These are phyloP conservation scores for Moesziomyces sp. DNA, from an alignment of 1,284 basidiomycete species.

Conservation along the genomic window DNA sequence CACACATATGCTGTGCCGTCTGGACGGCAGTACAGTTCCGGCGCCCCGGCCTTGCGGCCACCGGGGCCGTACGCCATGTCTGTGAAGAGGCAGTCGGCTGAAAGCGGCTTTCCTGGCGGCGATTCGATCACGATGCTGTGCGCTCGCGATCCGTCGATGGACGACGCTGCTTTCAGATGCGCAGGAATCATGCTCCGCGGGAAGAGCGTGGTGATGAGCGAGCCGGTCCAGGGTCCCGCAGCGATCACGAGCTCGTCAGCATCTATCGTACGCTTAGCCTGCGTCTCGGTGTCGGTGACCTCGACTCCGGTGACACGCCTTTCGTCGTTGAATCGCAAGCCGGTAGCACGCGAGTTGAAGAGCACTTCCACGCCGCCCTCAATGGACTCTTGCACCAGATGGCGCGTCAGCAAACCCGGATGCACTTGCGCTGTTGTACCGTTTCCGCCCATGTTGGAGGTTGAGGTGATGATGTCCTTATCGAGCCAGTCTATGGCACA, in stretches of 20 bases:
- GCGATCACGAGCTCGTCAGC: conserved; percentile 39
- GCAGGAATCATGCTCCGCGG: conserved; percentile 63
- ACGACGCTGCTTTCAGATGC: conserved; percentile 64
- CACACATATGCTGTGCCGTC: conserved; percentile 68
- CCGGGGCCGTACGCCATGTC: conserved; percentile 68
- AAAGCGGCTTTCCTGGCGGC: conserved; percentile 52
- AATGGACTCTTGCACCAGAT: conserved; percentile 75
- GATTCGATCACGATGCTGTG: conserved; percentile 70
- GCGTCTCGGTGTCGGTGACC: conserved; percentile 18
- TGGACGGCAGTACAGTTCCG: conserved; percentile 64
- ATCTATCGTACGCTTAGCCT: conserved; percentile 14
- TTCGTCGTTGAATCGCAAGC: conserved; percentile 32
- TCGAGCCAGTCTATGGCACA: conserved; percentile 66
- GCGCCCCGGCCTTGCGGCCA: conserved; percentile 44
- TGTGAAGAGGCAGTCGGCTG: conserved; percentile 71
- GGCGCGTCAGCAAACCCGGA: conserved; percentile 81
- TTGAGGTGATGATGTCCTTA: conserved; percentile 55
- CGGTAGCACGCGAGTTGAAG: conserved; percentile 62
- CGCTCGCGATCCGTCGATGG: conserved; percentile 70
- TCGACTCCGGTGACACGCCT: conserved; percentile 38
- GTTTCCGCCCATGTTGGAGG: conserved; percentile 67
- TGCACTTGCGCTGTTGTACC: conserved; percentile 81
- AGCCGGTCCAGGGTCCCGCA: conserved; percentile 81
- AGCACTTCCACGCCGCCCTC: conserved; percentile 70
- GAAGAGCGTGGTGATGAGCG: conserved; percentile 72